These are phyloP conservation scores for Medakamo hakoo DNA, from an alignment of 139 green algal genomes.

Conservation along the genomic window DNA sequence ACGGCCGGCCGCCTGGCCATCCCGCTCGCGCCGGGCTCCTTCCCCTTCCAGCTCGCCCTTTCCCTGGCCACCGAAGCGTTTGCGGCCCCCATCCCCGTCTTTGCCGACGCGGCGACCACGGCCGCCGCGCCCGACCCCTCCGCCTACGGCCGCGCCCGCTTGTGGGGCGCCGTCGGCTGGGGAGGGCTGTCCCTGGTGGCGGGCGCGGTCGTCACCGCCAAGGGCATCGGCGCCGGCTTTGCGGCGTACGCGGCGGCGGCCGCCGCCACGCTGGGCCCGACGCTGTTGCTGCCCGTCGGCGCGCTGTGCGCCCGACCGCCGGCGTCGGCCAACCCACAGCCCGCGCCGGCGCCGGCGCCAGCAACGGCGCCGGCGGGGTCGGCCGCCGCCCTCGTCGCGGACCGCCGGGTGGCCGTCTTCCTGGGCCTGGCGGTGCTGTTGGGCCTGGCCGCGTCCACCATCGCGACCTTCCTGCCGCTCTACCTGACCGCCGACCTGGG, in stretches of 20 bases:
- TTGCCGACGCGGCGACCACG: conserved; percentile 26
- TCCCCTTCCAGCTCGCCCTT: conserved; percentile 13
- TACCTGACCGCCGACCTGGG: background rate
- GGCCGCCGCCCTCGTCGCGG: background rate
- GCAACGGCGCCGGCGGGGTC: background rate
- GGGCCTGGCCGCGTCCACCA: background rate
- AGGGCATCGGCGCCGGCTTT: conserved; percentile 2
- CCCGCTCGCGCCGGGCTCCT: conserved; percentile 4
- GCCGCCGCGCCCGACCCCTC: background rate
- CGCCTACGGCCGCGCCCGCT: conserved; percentile 13
- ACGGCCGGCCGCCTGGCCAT: conserved; percentile 4
- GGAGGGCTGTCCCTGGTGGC: conserved; percentile 10
- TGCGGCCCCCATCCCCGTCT: conserved; percentile 21
- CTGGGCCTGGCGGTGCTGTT: background rate
- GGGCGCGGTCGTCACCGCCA: conserved; percentile 4
- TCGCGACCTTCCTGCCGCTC: background rate
- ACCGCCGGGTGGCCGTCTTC: background rate
- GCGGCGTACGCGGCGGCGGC: background rate
- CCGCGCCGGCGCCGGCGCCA: too few relatives aligned
- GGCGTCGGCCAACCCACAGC: too few relatives aligned
- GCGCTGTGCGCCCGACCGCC: background rate
- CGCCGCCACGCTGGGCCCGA: background rate
- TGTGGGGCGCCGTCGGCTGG: conserved; percentile 27
- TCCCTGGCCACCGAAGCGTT: conserved; percentile 14
- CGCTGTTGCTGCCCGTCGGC: background rate